A percentile compares a stretch with the other conserved stretches of the same genome.
Evolutionary conservation across 75 land plant genomes (phyloP).

Genomic region (Larix kaempferi): DNA sequence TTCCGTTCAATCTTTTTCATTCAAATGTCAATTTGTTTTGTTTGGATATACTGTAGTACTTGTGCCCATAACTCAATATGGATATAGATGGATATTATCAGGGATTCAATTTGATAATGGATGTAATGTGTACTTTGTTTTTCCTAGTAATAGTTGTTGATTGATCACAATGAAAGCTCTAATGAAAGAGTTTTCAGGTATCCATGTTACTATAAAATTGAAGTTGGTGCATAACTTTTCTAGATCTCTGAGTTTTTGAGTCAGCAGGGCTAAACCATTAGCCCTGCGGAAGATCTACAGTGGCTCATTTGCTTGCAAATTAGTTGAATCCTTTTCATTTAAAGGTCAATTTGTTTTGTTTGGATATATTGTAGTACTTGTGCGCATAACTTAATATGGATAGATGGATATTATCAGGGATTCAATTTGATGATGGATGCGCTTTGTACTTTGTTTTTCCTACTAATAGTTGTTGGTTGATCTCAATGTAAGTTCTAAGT

Average conservation of each 20-base stretch:
- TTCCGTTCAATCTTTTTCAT: background rate
- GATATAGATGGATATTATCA: background rate
- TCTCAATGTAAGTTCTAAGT: background rate
- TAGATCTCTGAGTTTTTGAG: too few species aligned
- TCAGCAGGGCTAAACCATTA: too few species aligned
- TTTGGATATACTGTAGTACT: background rate
- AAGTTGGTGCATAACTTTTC: background rate
- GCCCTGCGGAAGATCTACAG: background rate
- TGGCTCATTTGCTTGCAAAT: background rate
- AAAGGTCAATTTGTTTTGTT: background rate
- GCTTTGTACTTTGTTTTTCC: background rate
- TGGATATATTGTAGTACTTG: background rate
- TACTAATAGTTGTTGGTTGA: background rate
- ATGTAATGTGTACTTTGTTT: background rate
- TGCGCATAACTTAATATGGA: background rate
- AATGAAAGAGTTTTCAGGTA: background rate
- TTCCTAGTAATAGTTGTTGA: background rate
- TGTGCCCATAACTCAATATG: background rate
- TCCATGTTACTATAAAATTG: background rate
- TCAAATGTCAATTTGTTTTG: background rate
- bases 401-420: background rate
- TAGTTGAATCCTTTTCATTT: slow-evolving; percentile 5
- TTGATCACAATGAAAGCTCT: background rate
- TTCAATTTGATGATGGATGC: background rate
- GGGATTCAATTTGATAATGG: background rate